These are phyloP conservation scores for Citrus glauca DNA, from an alignment of 345 rosid species.

Conservation along the genomic window DNA sequence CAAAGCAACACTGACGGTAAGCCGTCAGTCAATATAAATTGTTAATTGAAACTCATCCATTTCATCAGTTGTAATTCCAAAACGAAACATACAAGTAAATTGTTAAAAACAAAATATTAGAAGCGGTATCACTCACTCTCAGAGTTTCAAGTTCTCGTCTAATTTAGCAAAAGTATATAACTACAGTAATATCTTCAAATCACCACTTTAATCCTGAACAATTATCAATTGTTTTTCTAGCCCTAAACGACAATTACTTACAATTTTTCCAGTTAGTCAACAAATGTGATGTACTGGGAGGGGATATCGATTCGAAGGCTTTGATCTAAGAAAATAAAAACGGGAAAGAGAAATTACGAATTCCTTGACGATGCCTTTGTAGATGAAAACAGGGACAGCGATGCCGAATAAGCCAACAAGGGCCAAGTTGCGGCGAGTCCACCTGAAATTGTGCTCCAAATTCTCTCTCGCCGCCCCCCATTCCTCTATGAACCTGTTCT, in stretches of 20 bases:
- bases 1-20: not conserved
- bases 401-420: slow-evolving; percentile 84
- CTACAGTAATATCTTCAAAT: no score
- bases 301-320: not conserved
- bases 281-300: not conserved
- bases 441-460: slow-evolving; percentile 87
- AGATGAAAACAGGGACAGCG: slow-evolving; percentile 75
- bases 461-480: slow-evolving; percentile 87
- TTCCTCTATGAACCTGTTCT: slow-evolving; percentile 89
- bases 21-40: not conserved
- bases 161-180: not conserved
- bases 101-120: not conserved
- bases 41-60: not conserved
- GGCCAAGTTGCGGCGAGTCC: slow-evolving; percentile 92
- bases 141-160: not conserved
- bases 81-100: not conserved
- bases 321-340: not conserved
- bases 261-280: not conserved
- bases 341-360: slow-evolving; percentile 34
- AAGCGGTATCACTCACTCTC: not conserved
- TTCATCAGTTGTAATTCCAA: not conserved
- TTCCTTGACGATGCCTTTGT: slow-evolving; percentile 88
- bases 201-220: no score
- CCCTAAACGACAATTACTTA: not conserved
- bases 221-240: not conserved